Conservation (phyloP, 495 filamentous ascomycete species). For the Lophiotrema nucula region DNA sequence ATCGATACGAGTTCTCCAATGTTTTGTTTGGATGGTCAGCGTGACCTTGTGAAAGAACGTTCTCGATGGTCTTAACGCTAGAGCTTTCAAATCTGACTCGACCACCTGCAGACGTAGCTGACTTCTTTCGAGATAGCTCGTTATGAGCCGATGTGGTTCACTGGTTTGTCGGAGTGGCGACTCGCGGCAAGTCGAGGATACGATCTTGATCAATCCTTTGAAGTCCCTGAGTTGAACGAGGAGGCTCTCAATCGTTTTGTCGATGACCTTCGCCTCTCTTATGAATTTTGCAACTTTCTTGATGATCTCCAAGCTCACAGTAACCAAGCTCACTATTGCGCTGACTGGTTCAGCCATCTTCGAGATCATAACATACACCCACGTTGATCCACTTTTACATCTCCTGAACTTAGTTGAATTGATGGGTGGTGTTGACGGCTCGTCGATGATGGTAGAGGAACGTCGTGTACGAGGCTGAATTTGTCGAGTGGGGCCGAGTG, state of each 20-base stretch:
- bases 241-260: not conserved
- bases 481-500: too few relatives aligned
- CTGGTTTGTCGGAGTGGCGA: not conserved
- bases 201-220: not conserved
- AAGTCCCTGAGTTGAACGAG: slow-evolving; percentile 2
- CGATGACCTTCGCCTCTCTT: not conserved
- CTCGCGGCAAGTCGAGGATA: slow-evolving; percentile 2
- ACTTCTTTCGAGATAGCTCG: too few relatives aligned
- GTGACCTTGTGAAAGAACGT: slow-evolving; percentile 4
- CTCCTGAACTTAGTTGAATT: too few relatives aligned
- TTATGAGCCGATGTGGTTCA: too few relatives aligned
- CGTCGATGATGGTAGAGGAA: too few relatives aligned
- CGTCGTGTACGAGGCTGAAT: too few relatives aligned
- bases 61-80: not conserved
- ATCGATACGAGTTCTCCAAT: not conserved
- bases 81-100: too few relatives aligned
- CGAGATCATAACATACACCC: too few relatives aligned
- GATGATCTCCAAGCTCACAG: not conserved
- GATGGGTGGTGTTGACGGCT: too few relatives aligned
- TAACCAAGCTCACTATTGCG: not conserved
- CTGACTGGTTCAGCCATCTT: slow-evolving; percentile 4
- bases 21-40: not conserved
- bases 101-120: too few relatives aligned
- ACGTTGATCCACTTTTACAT: too few relatives aligned
- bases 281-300: slow-evolving; percentile 1